Evolutionary conservation across 805 yeast species (phyloP), one percentile per base, ranked within the genome.

Genomic region (Candida mattraensis): DNA sequence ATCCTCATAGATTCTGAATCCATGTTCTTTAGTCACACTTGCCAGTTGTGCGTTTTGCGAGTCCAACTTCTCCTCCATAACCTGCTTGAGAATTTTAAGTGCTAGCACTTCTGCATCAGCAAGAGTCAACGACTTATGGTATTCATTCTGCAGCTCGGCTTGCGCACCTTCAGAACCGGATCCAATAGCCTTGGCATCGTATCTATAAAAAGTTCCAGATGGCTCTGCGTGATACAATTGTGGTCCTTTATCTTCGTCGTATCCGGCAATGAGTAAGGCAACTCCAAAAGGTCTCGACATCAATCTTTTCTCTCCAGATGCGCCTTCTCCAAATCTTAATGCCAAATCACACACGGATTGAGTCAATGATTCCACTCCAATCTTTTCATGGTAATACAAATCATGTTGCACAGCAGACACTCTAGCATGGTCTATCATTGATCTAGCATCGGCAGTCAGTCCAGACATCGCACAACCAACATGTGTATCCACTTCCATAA

Each of bases 231-330:
- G 97, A 61, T 86, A 86, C 51, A 93, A 74, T 63, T 93, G 99
- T 30, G 96, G 96, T 1, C 99, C 99, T 55, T 87, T 82, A 51
- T 87, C 94, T 42, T 78, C 72, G 66, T 93, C 99, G 51, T 80
- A 74, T 33, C 99, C 99, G 5, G 98, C 99, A 56, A 93, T 83
- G 54, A 93, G 74, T 48, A 93, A 67, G 2, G 99, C 99, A 32
- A 93, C 99, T 59, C 99, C 99, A 62, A 93, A 93, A 9, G 99
- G 99, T 67, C 99, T 80, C 4, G 96, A 87, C 99, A 93, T 85
- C 47, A 83, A 72, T 60, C 94, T 76, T 62, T 91, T 91, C 59
- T 93, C 97, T 40, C 96, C 97, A 25, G 88, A 80, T 3, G 95
- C 96, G 49, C 96, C 96, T 69, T 91, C 99, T 39, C 98, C 98